Base-by-base conservation (phyloP, 2,329 filamentous ascomycete species). In the Venturia effusa region DNA sequence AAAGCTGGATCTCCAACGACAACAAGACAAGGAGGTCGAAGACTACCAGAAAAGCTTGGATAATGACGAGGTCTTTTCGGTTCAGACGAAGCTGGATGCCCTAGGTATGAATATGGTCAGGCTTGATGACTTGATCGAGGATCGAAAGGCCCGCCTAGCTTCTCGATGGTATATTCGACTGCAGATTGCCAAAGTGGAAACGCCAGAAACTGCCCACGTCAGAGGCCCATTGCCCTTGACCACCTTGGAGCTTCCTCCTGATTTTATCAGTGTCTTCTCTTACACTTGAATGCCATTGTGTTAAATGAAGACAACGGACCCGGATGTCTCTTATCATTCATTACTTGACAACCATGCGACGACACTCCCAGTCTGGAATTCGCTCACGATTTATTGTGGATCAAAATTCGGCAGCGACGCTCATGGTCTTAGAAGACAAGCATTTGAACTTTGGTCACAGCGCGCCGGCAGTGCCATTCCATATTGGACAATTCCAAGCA, bases 21-120 rank as follows among this genome's bases (percentile, higher is more conserved):
- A 64, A 43, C 63, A 64, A 59, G 40, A 64, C 54, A 61, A 57
- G 59, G 63, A 64, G 19, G 15, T 64, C 8, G 63, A 51, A 22
- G 63, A 61, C 22, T 55, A 43, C 17, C n/a, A 40, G n/a, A 37
- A 41, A 22, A 62, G 37, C 37, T 41, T 64, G 24, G 59, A 62
- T 10, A 40, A 54, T 11, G 40, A 60, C 19, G 22, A 27, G 17
- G 59, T 1, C 17, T 32, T 54, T 11, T 43, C 30, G 11, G 10
- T 34, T 15, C 40, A 57, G 22, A 57, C 32, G 15, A 64, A 64
- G 41, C 5, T 37, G n/a, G 57, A 27, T 39, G 55, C 30, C 4
- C 63, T 64, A 7, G 19, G 27, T 10, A 39, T 48, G 61, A 62
- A 64, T n/a, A 54, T 41, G 19, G n/a, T 45, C 24, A 61, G 40